Conservation (phyloP, 495 filamentous ascomycete genomes). For the Xylaria acuta region DNA sequence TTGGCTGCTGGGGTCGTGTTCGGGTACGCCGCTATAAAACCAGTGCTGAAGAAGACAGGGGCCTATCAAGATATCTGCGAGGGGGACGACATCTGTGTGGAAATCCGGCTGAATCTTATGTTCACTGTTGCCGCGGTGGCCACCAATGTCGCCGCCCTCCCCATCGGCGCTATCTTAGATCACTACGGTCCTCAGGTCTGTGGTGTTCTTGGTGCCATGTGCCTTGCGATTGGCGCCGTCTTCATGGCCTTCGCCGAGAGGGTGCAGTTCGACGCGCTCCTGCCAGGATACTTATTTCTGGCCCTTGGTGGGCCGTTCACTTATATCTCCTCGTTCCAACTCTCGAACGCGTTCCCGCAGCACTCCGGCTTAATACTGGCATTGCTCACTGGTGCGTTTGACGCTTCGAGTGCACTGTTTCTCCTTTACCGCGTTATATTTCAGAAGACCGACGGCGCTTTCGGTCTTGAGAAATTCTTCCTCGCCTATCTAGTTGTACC, state of each 20-base stretch:
- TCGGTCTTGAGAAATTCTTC: slow-evolving; percentile 77
- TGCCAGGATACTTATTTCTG: slow-evolving; percentile 80
- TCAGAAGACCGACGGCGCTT: slow-evolving; percentile 62
- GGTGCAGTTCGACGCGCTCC: slow-evolving; percentile 72
- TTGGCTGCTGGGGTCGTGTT: slow-evolving; percentile 82
- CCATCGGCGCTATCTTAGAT: slow-evolving; percentile 86
- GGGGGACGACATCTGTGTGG: slow-evolving; percentile 66
- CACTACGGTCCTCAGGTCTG: slow-evolving; percentile 79
- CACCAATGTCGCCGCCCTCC: slow-evolving; percentile 79
- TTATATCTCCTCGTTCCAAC: slow-evolving; percentile 89
- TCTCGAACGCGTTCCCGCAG: slow-evolving; percentile 90
- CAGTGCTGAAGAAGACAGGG: slow-evolving; percentile 75
- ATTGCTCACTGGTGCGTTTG: slow-evolving; percentile 86
- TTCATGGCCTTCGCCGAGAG: slow-evolving; percentile 73
- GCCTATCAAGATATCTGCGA: slow-evolving; percentile 72
- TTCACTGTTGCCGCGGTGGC: slow-evolving; percentile 91
- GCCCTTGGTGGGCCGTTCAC: slow-evolving; percentile 88
- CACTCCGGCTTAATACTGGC: slow-evolving; percentile 86
- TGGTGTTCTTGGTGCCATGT: slow-evolving; percentile 72
- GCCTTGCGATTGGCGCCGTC: slow-evolving; percentile 71
- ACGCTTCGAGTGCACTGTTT: slow-evolving; percentile 87
- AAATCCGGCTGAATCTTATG: slow-evolving; percentile 89
- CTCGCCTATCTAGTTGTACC: slow-evolving; percentile 78
- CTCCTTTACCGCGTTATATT: slow-evolving; percentile 82
- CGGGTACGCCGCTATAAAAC: slow-evolving; percentile 84